Conservation (phyloP, 768 basidiomycete genomes). For the Pholiota conissans region DNA sequence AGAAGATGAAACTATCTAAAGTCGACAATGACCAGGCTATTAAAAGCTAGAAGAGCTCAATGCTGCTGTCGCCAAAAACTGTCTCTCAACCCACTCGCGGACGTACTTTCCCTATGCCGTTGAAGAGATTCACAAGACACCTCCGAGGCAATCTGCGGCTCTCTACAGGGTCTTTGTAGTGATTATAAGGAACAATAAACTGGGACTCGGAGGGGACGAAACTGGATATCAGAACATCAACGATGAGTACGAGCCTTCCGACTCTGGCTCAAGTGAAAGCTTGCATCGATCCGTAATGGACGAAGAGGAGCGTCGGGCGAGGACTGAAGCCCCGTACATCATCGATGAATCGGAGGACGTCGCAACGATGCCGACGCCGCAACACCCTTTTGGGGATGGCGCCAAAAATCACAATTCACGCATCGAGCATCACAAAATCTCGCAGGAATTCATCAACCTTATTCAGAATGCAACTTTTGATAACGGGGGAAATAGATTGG, state of each 20-base stretch:
- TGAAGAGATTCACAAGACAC: conserved; percentile 53
- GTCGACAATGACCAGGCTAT: conserved; percentile 29
- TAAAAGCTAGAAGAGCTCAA: conserved; percentile 58
- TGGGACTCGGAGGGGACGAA: conserved; percentile 50
- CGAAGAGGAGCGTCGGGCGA: too few species aligned
- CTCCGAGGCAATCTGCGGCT: conserved; percentile 78
- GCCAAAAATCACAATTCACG: too few species aligned
- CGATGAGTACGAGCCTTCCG: too few species aligned
- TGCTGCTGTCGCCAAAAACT: conserved; percentile 48
- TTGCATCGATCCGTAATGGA: too few species aligned
- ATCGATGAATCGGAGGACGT: too few species aligned
- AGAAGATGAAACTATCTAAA: conserved; percentile 47
- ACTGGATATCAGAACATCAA: too few species aligned
- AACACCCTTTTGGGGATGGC: too few species aligned
- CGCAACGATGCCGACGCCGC: too few species aligned
- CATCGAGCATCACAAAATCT: neutral
- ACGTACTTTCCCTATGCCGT: conserved; percentile 57
- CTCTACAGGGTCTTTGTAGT: conserved; percentile 76
- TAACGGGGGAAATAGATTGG: conserved; percentile 18
- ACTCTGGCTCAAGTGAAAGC: too few species aligned
- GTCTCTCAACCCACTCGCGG: conserved; percentile 78
- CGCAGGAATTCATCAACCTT: conserved; percentile 1
- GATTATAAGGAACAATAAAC: conserved; percentile 57
- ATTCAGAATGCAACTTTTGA: conserved; percentile 28
- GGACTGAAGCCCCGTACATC: too few species aligned